These are phyloP conservation scores for Vigna trinervia DNA, from an alignment of 306 rosid genomes.

Conservation along the genomic window DNA sequence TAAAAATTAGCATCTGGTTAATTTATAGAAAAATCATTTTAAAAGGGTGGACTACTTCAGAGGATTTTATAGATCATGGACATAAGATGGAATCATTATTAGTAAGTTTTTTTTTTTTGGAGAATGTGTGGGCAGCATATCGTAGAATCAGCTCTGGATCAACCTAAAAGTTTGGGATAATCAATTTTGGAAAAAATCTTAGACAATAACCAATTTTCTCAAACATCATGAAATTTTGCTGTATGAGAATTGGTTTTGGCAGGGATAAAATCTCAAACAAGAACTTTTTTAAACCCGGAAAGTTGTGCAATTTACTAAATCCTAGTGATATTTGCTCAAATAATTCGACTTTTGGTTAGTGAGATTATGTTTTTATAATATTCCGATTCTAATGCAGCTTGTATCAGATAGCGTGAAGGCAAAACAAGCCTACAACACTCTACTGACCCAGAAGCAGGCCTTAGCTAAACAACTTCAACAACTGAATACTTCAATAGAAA, in stretches of 20 bases:
- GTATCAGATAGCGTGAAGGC: slow-evolving; percentile 95
- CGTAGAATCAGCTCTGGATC: slow-evolving; percentile 1
- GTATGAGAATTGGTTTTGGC: slow-evolving; percentile 22
- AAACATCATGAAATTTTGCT: background rate
- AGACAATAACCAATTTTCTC: slow-evolving; percentile 14
- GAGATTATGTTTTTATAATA: slow-evolving; percentile 37
- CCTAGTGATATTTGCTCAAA: background rate
- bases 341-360: slow-evolving; percentile 12
- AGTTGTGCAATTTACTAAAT: slow-evolving; percentile 30
- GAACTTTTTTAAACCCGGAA: slow-evolving; percentile 10
- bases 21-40: background rate
- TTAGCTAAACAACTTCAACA: slow-evolving; percentile 81
- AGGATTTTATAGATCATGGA: slow-evolving; percentile 26
- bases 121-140: slow-evolving; percentile 13
- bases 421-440: slow-evolving; percentile 71
- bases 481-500: slow-evolving; percentile 63
- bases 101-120: background rate
- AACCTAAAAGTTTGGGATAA: slow-evolving; percentile 26
- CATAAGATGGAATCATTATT: slow-evolving; percentile 1
- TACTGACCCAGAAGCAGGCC: slow-evolving; percentile 79
- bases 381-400: slow-evolving; percentile 68
- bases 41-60: background rate
- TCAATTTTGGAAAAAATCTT: slow-evolving; percentile 14
- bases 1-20: background rate
- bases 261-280: slow-evolving; percentile 17